Base-by-base conservation (phyloP, 371 early-diverging fungal genomes). In the Mortierella sp. region DNA sequence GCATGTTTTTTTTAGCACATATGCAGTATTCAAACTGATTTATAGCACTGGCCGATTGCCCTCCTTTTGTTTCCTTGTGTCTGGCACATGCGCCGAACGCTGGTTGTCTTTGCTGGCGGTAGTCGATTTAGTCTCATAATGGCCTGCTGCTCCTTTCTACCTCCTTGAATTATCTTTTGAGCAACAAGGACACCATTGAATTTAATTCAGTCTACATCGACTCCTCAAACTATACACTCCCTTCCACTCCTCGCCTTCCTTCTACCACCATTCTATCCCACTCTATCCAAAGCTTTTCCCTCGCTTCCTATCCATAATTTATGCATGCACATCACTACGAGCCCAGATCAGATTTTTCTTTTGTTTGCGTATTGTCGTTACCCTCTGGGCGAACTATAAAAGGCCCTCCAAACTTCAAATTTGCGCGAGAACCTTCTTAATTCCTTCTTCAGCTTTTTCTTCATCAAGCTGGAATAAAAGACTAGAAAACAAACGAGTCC, bases 301-400 rank as follows among this genome's bases (percentile, higher is more conserved):
- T 63, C 45, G 24, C 63, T 47, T 41, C 24, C 48, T 63, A 24
- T 63, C 63, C 24, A 63, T 47, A 63, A 63, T 63, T 63, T 63
- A 63, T 63, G 63, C 63, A 63, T 48, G 50, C 13, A 5, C 36
- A 32, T 63, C 47, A 28, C 43, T 43, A 21, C 16, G 48, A 48
- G 19, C 57, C 32, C 24, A 57, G 28, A 9, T 45, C 47, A 62
- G 32, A 9, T 24, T 62, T 24, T 13, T 61, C 24, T 11, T 21
- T 21, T 62, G 19, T 41, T 55, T 22, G 7, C 19, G 41, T 16
- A 28, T 63, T 15, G 63, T 28, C 45, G 28, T 63, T 47, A 28
- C 22, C 47, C 48, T 36, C 41, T 9, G 7, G 24, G n/a, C 43
- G 43, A 43, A 43, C 24, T 64, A 52, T 52, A 64, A 64, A 64